These are phyloP conservation scores for Xylariaceae sp. DNA, from an alignment of 2,329 filamentous ascomycete genomes.

Conservation along the genomic window DNA sequence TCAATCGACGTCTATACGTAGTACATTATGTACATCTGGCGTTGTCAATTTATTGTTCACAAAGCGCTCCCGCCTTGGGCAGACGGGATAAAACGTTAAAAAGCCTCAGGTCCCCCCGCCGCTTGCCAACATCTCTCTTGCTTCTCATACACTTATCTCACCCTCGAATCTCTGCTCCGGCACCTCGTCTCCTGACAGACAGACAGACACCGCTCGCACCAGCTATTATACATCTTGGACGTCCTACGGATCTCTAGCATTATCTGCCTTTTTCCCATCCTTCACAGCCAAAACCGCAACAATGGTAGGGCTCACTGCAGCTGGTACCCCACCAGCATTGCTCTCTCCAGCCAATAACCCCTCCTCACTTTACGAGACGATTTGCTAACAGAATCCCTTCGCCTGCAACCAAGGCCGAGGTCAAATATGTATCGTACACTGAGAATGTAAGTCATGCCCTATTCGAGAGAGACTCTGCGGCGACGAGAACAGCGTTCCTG, in stretches of 20 bases:
- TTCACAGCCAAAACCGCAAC: conserved; percentile 23
- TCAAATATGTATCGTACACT: conserved; percentile 31
- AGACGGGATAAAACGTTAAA: conserved; percentile 1
- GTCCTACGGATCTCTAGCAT: conserved; percentile 8
- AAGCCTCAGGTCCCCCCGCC: conserved; percentile 3
- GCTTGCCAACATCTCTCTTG: neutral
- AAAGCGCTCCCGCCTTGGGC: neutral
- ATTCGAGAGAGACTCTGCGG: neutral
- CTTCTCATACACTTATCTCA: neutral
- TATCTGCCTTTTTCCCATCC: conserved; percentile 11
- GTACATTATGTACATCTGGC: neutral
- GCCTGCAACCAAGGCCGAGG: conserved; percentile 36
- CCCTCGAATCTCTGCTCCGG: conserved; percentile 1
- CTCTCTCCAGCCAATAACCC: conserved; percentile 30
- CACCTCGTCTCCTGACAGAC: neutral
- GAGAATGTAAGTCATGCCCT: conserved; percentile 29
- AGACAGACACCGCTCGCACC: neutral
- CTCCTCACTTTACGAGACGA: conserved; percentile 31
- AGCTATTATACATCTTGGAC: neutral
- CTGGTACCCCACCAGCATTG: conserved; percentile 25
- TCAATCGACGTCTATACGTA: neutral
- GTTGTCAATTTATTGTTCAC: conserved; percentile 3
- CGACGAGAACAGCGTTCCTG: conserved; percentile 12
- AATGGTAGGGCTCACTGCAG: conserved; percentile 28
- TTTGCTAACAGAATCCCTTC: conserved; percentile 32